These are phyloP conservation scores for Ascochyta pisi DNA, from an alignment of 2,329 filamentous ascomycete genomes.

Conservation along the genomic window DNA sequence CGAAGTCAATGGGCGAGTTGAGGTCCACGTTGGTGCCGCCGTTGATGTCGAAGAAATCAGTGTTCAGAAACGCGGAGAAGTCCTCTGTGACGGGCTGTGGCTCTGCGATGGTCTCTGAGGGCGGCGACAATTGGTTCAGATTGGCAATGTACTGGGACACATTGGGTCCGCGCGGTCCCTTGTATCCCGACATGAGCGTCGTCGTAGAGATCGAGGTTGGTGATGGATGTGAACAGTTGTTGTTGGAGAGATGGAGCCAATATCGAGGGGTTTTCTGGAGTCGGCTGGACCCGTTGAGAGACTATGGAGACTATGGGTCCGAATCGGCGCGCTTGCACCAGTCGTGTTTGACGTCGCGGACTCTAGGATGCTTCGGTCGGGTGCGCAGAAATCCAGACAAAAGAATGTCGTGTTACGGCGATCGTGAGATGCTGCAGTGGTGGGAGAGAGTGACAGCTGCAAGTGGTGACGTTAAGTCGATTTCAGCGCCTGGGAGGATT, in stretches of 20 bases:
- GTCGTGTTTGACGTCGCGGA: slow-evolving; percentile 3
- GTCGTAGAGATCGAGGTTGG: slow-evolving; percentile 11
- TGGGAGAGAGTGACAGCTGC: slow-evolving; percentile 9
- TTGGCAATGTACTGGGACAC: slow-evolving; percentile 89
- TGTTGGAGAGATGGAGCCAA: slow-evolving; percentile 23
- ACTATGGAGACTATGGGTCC: slow-evolving; percentile 11
- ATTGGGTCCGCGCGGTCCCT: slow-evolving; percentile 80
- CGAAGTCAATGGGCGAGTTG: slow-evolving; percentile 35
- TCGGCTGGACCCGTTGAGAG: slow-evolving; percentile 16
- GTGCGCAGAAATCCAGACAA: not conserved
- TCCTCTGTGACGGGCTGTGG: slow-evolving; percentile 52
- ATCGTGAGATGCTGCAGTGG: not conserved
- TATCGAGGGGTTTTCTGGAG: slow-evolving; percentile 26
- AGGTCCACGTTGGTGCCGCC: slow-evolving; percentile 35
- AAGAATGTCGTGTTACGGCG: slow-evolving; percentile 2
- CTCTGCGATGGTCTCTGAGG: slow-evolving; percentile 37
- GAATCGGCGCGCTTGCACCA: slow-evolving; percentile 27
- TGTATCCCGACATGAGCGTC: slow-evolving; percentile 72
- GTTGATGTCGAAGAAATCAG: slow-evolving; percentile 74
- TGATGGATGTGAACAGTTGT: slow-evolving; percentile 14
- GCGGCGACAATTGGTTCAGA: slow-evolving; percentile 72
- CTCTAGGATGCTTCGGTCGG: not conserved
- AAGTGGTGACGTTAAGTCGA: slow-evolving; percentile 20
- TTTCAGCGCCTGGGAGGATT: slow-evolving; percentile 16
- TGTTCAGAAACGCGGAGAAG: slow-evolving; percentile 63